These are phyloP conservation scores for Cunninghamia lanceolata DNA, from an alignment of 75 land plant genomes.

Conservation along the genomic window DNA sequence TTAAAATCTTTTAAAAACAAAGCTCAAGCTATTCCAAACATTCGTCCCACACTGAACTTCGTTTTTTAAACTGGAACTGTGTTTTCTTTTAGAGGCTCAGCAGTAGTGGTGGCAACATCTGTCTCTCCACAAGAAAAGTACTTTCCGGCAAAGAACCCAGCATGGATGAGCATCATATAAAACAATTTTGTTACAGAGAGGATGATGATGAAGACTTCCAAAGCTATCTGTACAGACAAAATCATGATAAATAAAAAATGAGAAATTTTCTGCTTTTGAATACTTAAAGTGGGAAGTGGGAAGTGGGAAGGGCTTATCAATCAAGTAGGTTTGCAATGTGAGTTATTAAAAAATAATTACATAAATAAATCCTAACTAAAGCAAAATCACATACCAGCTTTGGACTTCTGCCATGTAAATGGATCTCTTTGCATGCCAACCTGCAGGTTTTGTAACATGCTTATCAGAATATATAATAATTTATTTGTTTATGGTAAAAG, in stretches of 20 bases:
- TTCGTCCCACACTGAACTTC: background rate
- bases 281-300: no score
- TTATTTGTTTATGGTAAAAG: no score
- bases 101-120: background rate
- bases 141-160: no score
- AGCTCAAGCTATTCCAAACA: background rate
- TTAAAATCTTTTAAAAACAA: no score
- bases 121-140: no score
- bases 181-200: no score
- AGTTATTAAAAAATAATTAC: background rate
- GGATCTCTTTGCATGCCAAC: no score
- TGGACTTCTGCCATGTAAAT: conserved; percentile 34
- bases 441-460: no score
- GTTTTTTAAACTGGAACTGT: background rate
- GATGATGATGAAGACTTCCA: conserved; percentile 70
- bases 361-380: background rate
- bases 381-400: conserved; percentile 44
- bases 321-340: no score
- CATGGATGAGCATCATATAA: no score
- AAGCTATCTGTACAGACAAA: conserved; percentile 45
- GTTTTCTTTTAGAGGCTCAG: background rate
- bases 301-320: no score
- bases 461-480: background rate
- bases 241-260: background rate
- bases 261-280: background rate